Conservation (phyloP, 768 basidiomycete species). For the Hysterangium stoloniferum region DNA sequence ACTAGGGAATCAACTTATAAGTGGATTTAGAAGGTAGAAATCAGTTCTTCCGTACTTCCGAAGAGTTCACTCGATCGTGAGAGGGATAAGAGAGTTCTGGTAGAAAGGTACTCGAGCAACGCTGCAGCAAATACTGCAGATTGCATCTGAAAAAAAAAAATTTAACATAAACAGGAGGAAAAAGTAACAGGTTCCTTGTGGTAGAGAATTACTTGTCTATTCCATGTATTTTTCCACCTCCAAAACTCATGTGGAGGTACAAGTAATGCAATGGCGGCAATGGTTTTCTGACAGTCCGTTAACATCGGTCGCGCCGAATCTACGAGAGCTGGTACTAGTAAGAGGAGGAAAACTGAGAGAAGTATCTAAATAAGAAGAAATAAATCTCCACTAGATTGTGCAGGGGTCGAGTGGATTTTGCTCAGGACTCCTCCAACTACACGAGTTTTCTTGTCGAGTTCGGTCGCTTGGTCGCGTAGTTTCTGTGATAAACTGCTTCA, state of each 20-base stretch:
- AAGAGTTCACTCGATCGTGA: conserved; percentile 43
- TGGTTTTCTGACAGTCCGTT: conserved; percentile 43
- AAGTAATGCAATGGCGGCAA: conserved; percentile 34
- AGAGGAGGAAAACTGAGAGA: neutral
- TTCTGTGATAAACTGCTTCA: conserved; percentile 37
- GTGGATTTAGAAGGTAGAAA: conserved; percentile 1
- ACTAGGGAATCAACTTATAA: conserved; percentile 20
- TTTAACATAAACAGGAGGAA: neutral
- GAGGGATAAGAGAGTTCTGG: conserved; percentile 51
- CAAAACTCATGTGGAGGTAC: conserved; percentile 8
- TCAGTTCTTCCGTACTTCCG: conserved; percentile 47
- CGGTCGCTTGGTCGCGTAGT: conserved; percentile 69
- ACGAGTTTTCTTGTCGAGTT: conserved; percentile 69
- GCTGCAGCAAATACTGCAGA: conserved; percentile 59
- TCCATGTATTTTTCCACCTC: conserved; percentile 14
- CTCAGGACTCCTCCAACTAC: conserved; percentile 68
- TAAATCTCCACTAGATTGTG: conserved; percentile 43
- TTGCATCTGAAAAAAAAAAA: conserved; percentile 32
- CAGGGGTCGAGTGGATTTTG: conserved; percentile 70
- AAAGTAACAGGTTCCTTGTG: neutral
- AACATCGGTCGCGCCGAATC: conserved; percentile 50
- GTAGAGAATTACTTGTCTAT: conserved; percentile 3
- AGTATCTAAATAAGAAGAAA: neutral
- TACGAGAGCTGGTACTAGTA: conserved; percentile 52
- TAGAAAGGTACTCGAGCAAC: conserved; percentile 56